These are phyloP conservation scores for Fusarium secorum DNA, from an alignment of 2,329 filamentous ascomycete species.

Conservation along the genomic window DNA sequence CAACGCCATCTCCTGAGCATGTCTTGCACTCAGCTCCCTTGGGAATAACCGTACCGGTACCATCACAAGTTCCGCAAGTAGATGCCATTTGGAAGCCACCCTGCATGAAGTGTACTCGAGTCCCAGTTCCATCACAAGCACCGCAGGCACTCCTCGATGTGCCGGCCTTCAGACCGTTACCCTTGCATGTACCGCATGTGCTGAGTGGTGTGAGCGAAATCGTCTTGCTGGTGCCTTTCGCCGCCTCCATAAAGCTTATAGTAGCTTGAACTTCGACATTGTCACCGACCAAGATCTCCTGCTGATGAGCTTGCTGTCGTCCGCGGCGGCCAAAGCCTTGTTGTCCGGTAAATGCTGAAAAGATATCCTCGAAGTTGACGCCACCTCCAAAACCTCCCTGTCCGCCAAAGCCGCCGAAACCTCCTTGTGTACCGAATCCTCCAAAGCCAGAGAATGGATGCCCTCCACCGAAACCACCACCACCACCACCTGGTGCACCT, in stretches of 20 bases:
- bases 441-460: conserved; percentile 68
- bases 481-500: conserved; percentile 65
- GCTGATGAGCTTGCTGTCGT: conserved; percentile 69
- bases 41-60: conserved; percentile 78
- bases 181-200: conserved; percentile 82
- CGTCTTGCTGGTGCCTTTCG: conserved; percentile 89
- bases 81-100: conserved; percentile 96
- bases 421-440: conserved; percentile 30
- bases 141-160: conserved; percentile 77
- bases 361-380: conserved; percentile 96
- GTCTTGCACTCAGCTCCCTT: conserved; percentile 80
- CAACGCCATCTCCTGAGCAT: conserved; percentile 84
- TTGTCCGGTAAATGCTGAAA: conserved; percentile 79
- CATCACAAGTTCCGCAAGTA: conserved; percentile 83
- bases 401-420: conserved; percentile 35
- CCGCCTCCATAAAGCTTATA: conserved; percentile 95
- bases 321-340: conserved; percentile 60
- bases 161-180: conserved; percentile 84
- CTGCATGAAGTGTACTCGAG: conserved; percentile 85
- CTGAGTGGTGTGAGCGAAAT: conserved; percentile 84
- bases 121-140: conserved; percentile 85
- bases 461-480: conserved; percentile 69
- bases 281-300: conserved; percentile 89
- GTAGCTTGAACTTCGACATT: conserved; percentile 94
- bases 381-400: conserved; percentile 78